Evolutionary conservation across 2,329 filamentous ascomycete species (phyloP), one percentile per base, ranked within the genome.

Genomic region (Aureobasidium sp.): DNA sequence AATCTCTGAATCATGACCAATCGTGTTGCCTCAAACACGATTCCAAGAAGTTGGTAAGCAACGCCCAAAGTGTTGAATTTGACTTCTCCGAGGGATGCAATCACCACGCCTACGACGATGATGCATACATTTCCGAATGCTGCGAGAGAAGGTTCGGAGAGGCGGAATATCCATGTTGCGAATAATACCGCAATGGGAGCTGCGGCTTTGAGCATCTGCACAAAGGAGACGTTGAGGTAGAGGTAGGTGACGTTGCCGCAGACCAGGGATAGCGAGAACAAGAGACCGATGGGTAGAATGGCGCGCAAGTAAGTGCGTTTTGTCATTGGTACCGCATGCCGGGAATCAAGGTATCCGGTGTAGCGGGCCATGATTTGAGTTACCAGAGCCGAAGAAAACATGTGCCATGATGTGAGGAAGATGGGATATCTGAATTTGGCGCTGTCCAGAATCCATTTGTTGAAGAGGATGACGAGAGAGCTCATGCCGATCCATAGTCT

Each of bases 381-480:
- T 32, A 63, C 56, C n/a, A 60, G 8, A 10, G 61, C 59, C 7
- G 61, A 60, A 19, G 61, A 61, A 19, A 56, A 44, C 34, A 63
- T 56, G 54, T 63, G 61, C 60, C 61, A 63, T 58, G 60, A 58
- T 47, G 58, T 60, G 10, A 60, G 57, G 32, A 60, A 53, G n/a
- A 60, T 57, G 32, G 58, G 51, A 3, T 41, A 42, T 17, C 14
- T 80, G 74, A 90, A 90, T 58, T 85, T 76, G 56, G 83, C 76
- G 35, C 81, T 86, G 62, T 88, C 83, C 57, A 93, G 79, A 64
- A 93, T 85, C 80, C 85, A 89, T 79, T 94, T 94, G 80, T 93
- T 93, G 80, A 91, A 93, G 44, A 93, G 75, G 66, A 93, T 93
- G 63, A 91, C 86, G 60, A 84, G 85, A 22, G 87, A 90, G 64